Conservation (phyloP, 2,329 filamentous ascomycete species). For the Claviceps humidiphila region DNA sequence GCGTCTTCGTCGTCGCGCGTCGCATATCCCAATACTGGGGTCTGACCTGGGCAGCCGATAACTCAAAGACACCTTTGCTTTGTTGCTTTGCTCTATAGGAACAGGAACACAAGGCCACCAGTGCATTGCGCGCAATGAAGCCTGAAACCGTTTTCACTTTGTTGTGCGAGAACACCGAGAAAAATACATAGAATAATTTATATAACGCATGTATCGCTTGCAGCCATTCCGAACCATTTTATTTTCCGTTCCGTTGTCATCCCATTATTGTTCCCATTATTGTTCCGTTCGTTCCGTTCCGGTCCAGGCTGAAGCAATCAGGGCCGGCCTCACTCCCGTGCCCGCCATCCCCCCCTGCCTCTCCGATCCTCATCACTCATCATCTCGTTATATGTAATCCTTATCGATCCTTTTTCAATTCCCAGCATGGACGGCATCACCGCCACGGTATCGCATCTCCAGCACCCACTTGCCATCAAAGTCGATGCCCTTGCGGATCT, state of each 20-base stretch:
- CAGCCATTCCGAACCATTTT: not conserved
- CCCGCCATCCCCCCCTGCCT: not conserved
- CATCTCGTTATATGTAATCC: not conserved
- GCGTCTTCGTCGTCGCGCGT: too few species aligned
- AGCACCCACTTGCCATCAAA: slow-evolving; percentile 83
- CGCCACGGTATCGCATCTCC: slow-evolving; percentile 43
- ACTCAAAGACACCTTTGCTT: too few species aligned
- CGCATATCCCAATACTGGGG: too few species aligned
- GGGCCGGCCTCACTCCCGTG: not conserved
- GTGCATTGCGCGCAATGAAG: too few species aligned
- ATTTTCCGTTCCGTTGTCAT: not conserved
- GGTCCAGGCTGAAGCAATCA: not conserved
- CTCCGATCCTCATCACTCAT: not conserved
- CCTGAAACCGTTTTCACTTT: too few species aligned
- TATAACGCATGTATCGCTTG: not conserved
- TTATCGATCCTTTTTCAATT: not conserved
- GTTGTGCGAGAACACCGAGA: not conserved
- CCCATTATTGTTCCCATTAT: too few species aligned
- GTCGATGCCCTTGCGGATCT: slow-evolving; percentile 70
- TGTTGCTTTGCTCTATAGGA: too few species aligned
- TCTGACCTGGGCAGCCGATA: too few species aligned
- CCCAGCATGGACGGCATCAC: slow-evolving; percentile 14
- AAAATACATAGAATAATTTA: not conserved
- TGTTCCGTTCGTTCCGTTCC: not conserved
- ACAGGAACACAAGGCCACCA: too few species aligned